A percentile compares a stretch with the other conserved stretches of the same genome.
These are phyloP conservation scores for Sarocladium kiliense DNA, from an alignment of 2,329 filamentous ascomycete species.

Conservation along the genomic window DNA sequence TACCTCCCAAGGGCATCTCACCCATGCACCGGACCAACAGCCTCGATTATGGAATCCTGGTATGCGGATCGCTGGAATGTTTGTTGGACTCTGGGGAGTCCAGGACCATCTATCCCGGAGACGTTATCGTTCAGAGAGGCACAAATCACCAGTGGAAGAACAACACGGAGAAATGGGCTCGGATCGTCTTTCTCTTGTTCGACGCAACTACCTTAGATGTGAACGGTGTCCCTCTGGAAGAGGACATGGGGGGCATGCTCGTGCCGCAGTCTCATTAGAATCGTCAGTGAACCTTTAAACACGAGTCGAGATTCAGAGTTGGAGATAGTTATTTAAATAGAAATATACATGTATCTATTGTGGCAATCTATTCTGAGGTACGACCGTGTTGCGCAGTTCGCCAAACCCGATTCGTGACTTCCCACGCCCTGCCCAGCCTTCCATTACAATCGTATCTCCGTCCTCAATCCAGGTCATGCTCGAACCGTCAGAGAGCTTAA, in stretches of 20 bases:
- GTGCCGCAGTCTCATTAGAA: not conserved
- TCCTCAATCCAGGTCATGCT: too few relatives aligned
- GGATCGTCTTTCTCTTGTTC: not conserved
- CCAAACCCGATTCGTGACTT: too few relatives aligned
- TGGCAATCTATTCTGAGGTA: too few relatives aligned
- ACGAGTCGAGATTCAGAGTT: not conserved
- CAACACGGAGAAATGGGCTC: not conserved
- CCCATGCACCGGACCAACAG: not conserved
- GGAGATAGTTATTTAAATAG: not conserved
- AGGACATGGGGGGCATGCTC: not conserved
- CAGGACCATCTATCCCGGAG: not conserved
- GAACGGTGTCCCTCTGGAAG: not conserved
- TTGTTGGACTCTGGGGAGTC: not conserved
- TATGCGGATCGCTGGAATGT: not conserved
- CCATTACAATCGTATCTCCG: too few relatives aligned
- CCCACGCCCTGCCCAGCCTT: too few relatives aligned
- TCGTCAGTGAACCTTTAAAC: not conserved
- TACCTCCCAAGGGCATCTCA: not conserved
- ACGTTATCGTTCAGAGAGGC: not conserved
- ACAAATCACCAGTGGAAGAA: slow-evolving; percentile 1
- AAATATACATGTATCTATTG: not conserved
- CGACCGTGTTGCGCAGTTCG: too few relatives aligned
- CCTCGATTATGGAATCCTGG: not conserved
- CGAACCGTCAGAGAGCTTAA: too few relatives aligned
- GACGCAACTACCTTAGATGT: not conserved